A percentile compares a stretch with the other conserved stretches of the same genome.
These are phyloP conservation scores for Hymenoscyphus infarciens DNA, from an alignment of 2,329 filamentous ascomycete species.

Conservation along the genomic window DNA sequence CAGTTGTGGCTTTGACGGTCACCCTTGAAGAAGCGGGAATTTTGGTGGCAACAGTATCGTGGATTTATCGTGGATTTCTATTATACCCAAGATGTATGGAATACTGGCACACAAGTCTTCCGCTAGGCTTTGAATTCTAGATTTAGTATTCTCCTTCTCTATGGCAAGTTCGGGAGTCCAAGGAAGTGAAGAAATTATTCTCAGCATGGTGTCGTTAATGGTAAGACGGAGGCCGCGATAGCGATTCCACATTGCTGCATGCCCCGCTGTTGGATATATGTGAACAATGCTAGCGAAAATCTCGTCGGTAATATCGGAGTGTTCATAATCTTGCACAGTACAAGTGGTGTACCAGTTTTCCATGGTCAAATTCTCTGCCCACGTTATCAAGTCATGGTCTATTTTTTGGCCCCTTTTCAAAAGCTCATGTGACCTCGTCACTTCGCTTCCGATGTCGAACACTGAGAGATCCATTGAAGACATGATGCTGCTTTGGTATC, in stretches of 20 bases:
- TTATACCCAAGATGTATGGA: constrained; percentile 10
- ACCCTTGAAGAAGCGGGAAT: background rate
- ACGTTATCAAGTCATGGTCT: constrained; percentile 10
- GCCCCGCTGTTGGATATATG: constrained; percentile 13
- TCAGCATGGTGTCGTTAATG: constrained; percentile 15
- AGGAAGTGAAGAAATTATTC: background rate
- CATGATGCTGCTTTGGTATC: constrained; percentile 5
- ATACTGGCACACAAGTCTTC: constrained; percentile 19
- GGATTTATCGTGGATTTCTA: background rate
- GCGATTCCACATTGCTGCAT: constrained; percentile 19
- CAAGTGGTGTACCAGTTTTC: constrained; percentile 10
- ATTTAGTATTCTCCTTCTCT: background rate
- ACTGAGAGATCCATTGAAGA: background rate
- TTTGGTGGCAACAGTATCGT: constrained; percentile 2
- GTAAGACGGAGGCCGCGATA: constrained; percentile 15
- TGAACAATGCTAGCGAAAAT: constrained; percentile 10
- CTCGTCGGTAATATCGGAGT: background rate
- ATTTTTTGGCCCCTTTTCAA: constrained; percentile 9
- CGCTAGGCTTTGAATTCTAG: constrained; percentile 5
- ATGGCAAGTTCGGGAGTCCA: background rate
- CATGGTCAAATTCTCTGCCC: constrained; percentile 12
- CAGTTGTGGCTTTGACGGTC: constrained; percentile 8
- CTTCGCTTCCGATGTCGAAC: background rate
- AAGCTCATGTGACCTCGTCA: background rate
- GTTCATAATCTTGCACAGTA: background rate